A percentile compares a stretch with the other conserved stretches of the same genome.
These are phyloP conservation scores for Ramaria sp. DNA, from an alignment of 768 basidiomycete genomes.

Conservation along the genomic window DNA sequence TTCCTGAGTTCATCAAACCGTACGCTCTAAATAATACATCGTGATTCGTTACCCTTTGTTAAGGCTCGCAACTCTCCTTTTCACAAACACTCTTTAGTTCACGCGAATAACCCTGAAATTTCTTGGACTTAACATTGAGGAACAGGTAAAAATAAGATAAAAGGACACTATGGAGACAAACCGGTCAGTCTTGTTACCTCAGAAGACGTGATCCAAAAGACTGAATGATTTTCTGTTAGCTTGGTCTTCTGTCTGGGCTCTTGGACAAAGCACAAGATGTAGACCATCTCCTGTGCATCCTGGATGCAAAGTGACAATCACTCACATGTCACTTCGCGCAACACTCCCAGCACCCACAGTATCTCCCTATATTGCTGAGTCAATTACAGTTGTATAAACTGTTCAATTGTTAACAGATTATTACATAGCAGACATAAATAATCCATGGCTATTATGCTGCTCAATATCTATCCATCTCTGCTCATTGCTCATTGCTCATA, in stretches of 20 bases:
- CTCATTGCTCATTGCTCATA: too few relatives aligned
- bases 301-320: too few relatives aligned
- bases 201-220: background rate
- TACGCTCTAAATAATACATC: background rate
- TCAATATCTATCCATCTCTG: too few relatives aligned
- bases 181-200: conserved; percentile 11
- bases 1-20: conserved; percentile 11
- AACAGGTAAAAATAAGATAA: conserved; percentile 1
- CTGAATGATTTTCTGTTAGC: background rate
- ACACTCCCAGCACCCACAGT: too few relatives aligned
- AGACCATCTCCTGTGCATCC: too few relatives aligned
- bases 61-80: background rate
- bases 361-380: too few relatives aligned
- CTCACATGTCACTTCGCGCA: too few relatives aligned
- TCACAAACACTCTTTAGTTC: conserved; percentile 5
- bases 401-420: too few relatives aligned
- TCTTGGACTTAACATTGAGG: conserved; percentile 8
- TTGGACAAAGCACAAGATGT: conserved; percentile 9
- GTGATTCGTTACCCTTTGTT: background rate
- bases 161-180: conserved; percentile 9
- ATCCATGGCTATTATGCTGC: too few relatives aligned
- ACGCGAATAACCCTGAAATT: background rate
- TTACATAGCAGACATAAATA: too few relatives aligned
- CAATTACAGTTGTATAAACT: too few relatives aligned
- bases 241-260: conserved; percentile 8